Base-by-base conservation (phyloP, 352 stramenopile species). In the Saprolegnia parasitica region DNA sequence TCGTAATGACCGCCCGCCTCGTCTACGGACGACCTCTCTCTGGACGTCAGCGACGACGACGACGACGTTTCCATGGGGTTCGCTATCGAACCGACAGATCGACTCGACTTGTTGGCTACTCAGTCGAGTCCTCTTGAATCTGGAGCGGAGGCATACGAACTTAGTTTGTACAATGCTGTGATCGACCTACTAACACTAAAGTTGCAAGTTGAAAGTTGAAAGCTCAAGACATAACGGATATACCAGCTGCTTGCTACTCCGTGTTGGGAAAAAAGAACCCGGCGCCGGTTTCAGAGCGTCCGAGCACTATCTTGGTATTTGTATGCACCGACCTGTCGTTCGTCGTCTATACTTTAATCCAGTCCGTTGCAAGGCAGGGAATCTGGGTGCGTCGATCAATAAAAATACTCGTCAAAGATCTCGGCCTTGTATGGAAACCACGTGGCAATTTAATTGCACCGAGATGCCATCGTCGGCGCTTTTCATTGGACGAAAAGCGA, bases 401-500 rank as follows among this genome's bases (percentile, higher is more conserved):
- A 58, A 58, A 58, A 58, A 58, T 58, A 58, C 16, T 8, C 23
- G 13, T 58, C 32, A 16, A 16, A 13, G 16, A 16, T 16, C 16
- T 8, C 8, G 8, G 23, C 8, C 8, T 58, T 58, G 52, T 58
- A 58, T 58, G 23, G 8, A 15, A 15, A 16, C 8, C 8, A 15
- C 15, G 23, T 8, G 8, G 32, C 8, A 58, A 58, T 58, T 16
- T 16, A 58, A 58, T 58, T 8, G 32, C 13, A 16, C 8, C 23
- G 23, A 39, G 23, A 58, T 39, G 32, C 32, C n/a, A n/a, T 58
- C 32, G 52, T 8, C 8, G 16, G 23, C 23, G 23, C 8, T 58
- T 58, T 58, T 58, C 52, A 58, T 58, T 58, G 52, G 52, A 58
- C 52, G 52, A 58, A 58, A 58, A 58, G 8, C 52, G 32, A 58